Conservation (phyloP, 257 asterid species). For the Thymus mandschuricus region DNA sequence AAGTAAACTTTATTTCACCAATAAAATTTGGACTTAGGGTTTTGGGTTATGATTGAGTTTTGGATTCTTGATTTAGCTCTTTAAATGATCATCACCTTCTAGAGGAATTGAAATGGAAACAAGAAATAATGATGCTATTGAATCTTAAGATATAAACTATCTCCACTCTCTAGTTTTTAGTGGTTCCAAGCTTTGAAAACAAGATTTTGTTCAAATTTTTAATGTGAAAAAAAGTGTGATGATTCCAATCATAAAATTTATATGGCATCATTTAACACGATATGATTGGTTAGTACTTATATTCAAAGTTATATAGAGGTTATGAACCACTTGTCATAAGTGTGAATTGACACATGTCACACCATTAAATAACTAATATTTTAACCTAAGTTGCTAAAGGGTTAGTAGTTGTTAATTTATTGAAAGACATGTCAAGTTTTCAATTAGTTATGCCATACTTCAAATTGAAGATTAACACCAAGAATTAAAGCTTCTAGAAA, state of each 20-base stretch:
- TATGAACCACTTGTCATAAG: slow-evolving; percentile 27
- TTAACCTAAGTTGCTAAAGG: slow-evolving; percentile 22
- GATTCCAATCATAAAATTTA: slow-evolving; percentile 27
- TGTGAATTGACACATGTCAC: slow-evolving; percentile 32
- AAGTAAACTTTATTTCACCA: not conserved
- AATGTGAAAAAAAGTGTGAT: slow-evolving; percentile 28
- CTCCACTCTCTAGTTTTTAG: slow-evolving; percentile 30
- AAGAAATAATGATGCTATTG: slow-evolving; percentile 41
- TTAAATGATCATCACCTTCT: slow-evolving; percentile 40
- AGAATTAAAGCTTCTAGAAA: slow-evolving; percentile 12
- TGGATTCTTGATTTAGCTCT: slow-evolving; percentile 28
- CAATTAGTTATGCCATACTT: slow-evolving; percentile 35
- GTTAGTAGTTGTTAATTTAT: no score
- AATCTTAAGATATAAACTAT: slow-evolving; percentile 38
- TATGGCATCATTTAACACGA: slow-evolving; percentile 26
- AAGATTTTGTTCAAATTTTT: slow-evolving; percentile 35
- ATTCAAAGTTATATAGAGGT: slow-evolving; percentile 31
- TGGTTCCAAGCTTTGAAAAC: slow-evolving; percentile 53
- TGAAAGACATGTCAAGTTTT: slow-evolving; percentile 23
- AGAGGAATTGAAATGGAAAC: slow-evolving; percentile 36
- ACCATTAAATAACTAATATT: slow-evolving; percentile 9
- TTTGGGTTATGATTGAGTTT: slow-evolving; percentile 14
- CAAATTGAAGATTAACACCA: slow-evolving; percentile 33
- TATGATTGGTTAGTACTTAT: slow-evolving; percentile 37
- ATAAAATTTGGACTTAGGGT: not conserved